Evolutionary conservation across 345 rosid species (phyloP), one percentile per base, ranked within the genome.

Genomic region (Populus tremula): DNA sequence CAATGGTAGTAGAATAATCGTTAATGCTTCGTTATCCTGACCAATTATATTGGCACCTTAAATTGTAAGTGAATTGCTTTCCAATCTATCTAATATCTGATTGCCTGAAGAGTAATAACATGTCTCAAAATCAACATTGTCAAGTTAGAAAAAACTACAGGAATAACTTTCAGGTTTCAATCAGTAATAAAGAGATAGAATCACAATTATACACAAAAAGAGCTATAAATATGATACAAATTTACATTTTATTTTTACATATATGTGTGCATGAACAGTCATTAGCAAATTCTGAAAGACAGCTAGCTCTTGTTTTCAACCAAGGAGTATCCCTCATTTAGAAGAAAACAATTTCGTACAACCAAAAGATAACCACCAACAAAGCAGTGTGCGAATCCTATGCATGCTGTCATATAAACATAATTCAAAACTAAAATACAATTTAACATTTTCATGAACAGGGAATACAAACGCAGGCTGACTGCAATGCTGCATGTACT

Each of bases 21-120:
- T 73, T 67, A 96, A 75, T 64, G 94, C 89, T 84, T 87, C 93
- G 65, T 87, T 90, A 82, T 96, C 93, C 80, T 92, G 92, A 82
- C 91, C 85, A 79, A 93, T 89, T 69, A 76, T 67, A 78, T 91
- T 85, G 83, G 99, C 99, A 71, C 99, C 99, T 85, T 93, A 88
- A 77, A 90, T 92, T 41, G 96, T 93, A 76, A 89, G 89, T 31
- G 96, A 93, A 80, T 87, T 89, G 84, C 78, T 93, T 79, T 92
- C 99, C 84, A 95, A 68, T 85, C 86, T 87, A 87, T 92, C 96
- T 79, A 93, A 73, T 74, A 84, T 69, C 78, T 83, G 87, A 73
- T 81, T 84, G 84, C 97, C 99, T 96, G 78, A 75, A 86, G 36
- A 62, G 70, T 73, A 25, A 72, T 59, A 77, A 71, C 41, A 67